Conservation (phyloP, 768 basidiomycete genomes). For the Floccularia luteovirens region DNA sequence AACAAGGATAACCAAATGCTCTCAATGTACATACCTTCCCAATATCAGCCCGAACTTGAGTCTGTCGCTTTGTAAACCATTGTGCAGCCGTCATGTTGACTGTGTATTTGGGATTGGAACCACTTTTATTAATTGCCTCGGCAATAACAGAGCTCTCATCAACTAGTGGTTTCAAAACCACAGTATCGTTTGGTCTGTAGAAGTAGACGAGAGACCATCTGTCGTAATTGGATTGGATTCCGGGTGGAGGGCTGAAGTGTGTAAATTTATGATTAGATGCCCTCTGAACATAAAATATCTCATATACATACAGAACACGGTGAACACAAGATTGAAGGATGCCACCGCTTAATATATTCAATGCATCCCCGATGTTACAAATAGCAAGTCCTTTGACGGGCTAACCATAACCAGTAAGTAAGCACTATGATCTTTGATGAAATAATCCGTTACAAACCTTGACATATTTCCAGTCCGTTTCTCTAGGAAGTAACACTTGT, state of each 20-base stretch:
- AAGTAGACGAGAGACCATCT: constrained; percentile 70
- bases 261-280: background rate
- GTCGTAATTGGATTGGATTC: constrained; percentile 39
- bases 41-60: background rate
- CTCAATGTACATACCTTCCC: background rate
- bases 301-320: constrained; percentile 39
- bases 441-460: constrained; percentile 31
- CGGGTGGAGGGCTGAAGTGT: constrained; percentile 44
- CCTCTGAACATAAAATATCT: background rate
- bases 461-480: constrained; percentile 53
- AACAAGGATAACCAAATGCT: no score
- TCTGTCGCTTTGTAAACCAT: background rate
- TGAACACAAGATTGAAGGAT: constrained; percentile 54
- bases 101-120: background rate
- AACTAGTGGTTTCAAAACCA: constrained; percentile 40
- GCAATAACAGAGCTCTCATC: constrained; percentile 46
- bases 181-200: constrained; percentile 49
- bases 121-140: constrained; percentile 27
- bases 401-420: constrained; percentile 9
- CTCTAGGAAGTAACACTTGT: constrained; percentile 53
- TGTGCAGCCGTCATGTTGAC: background rate
- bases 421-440: background rate
- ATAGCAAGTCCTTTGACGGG: constrained; percentile 45
- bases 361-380: constrained; percentile 53
- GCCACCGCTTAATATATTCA: constrained; percentile 51